Base-by-base conservation (phyloP, 2,329 filamentous ascomycete genomes). In the Knufia petricola region DNA sequence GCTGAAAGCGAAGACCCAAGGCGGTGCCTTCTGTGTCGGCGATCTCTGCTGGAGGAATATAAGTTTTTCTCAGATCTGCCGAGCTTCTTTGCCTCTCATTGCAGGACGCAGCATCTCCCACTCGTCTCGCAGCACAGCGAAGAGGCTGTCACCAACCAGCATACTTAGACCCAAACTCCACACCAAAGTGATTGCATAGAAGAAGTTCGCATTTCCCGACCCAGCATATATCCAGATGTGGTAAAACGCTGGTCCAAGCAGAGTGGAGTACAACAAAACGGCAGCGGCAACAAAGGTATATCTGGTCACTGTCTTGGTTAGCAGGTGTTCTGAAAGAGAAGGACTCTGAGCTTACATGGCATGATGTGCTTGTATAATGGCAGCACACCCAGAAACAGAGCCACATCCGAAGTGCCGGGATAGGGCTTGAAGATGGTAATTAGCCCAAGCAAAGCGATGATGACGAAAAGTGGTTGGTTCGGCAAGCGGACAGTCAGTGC, bases 181-280 rank as follows among this genome's bases (percentile, higher is more conserved):
- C 0, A 98, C 92, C n/a, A 98, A 71, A 0, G 92, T 98, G 60
- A 98, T 96, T 56, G 92, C 92, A 63, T 98, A 98, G 70, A 98
- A 98, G 70, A 98, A 98, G 65, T 98, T 98, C 51, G 92, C 92
- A 61, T 98, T 98, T 23, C 92, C 92, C 49, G 88, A 95, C 43
- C 92, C 92, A 2, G 92, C 92, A 62, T 96, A 98, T 50, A 98
- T 90, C 92, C 92, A 98, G 3, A 98, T 73, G 63, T 98, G 83
- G 64, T 96, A 95, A 64, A 98, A 98, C 0, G 89, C 88, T 1
- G 92, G 92, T 0, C 92, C 92, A 0, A 98, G 76, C 53, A 95
- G 82, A 2, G 83, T 84, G 20, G 87, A 83, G 65, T 98, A 98
- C 8, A 96, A 70, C 32, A 98, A 75, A 1, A 85, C 85, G 0